These are phyloP conservation scores for Neurospora africana DNA, from an alignment of 495 filamentous ascomycete genomes.

Conservation along the genomic window DNA sequence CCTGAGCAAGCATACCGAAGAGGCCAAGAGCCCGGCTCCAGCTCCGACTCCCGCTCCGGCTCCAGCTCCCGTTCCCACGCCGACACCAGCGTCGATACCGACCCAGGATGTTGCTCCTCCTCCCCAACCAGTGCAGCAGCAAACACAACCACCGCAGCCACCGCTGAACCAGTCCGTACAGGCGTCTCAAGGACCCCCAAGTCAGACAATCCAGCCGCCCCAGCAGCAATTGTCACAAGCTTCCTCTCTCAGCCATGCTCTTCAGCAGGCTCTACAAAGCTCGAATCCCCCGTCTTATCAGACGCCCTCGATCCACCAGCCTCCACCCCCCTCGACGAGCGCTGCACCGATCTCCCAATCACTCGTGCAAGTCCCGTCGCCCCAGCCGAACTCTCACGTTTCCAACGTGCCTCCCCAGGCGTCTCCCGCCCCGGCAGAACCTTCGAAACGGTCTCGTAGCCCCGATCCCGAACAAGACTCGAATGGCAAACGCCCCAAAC, in stretches of 20 bases:
- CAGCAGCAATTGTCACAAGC: slow-evolving; percentile 2
- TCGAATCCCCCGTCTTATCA: neutral
- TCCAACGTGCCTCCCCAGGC: neutral
- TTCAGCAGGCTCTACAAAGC: neutral
- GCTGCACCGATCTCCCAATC: neutral
- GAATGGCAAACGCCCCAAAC: neutral
- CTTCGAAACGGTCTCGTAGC: neutral
- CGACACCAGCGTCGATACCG: neutral
- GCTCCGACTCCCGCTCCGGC: neutral
- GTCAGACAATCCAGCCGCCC: neutral
- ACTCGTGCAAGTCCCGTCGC: neutral
- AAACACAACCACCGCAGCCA: neutral
- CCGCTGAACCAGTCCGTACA: neutral
- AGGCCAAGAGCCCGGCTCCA: neutral
- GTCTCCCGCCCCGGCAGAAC: neutral
- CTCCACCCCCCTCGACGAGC: neutral
- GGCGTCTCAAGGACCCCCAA: neutral
- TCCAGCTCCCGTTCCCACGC: neutral
- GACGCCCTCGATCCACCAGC: neutral
- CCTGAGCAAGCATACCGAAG: slow-evolving; percentile 1
- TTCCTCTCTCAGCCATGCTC: neutral
- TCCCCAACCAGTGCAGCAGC: neutral
- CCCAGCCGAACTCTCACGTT: neutral
- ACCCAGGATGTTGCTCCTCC: neutral
- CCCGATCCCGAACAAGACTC: neutral